Evolutionary conservation across 1,139 yeast species (phyloP), one percentile per base, ranked within the genome.

Genomic region (Pneumocystis sp.): DNA sequence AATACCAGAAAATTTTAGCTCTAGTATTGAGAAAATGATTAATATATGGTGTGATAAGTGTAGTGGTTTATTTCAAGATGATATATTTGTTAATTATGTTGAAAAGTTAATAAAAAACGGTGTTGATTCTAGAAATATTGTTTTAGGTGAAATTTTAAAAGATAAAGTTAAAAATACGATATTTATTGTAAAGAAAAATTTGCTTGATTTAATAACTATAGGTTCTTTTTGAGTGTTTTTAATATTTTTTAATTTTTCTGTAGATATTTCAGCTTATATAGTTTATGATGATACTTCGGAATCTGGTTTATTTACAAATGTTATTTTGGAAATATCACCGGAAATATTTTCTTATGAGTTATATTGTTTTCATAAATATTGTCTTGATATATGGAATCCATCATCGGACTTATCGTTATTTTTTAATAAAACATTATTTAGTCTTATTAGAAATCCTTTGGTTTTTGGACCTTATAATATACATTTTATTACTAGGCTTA

Each of bases 401-500:
- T 63, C 65, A 29, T 29, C 15, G 10, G 67, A 66, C 8, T 19
- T 42, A n/a, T 66, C 68, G 2, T 39, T 66, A 34, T 65, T 66
- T 61, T 66, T 63, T 37, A 60, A 50, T 21, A 56, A 57, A 15
- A 42, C 31, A 6, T 57, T 25, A 7, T 34, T 50, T 15, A 63
- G 62, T 31, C 50, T 65, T 79, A 67, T 81, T 82, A 1, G 74
- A 79, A 63, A 66, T 45, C 68, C 68, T 80, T 63, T 65, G 29
- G 25, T 89, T 15, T 90, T 89, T 77, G 86, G 86, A 72, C 83
- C 87, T 63, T 78, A 80, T 34, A 87, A 87, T 70, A 80, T 87
- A 57, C 97, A 91, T 73, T 89, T 87, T 73, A 76, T 91, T 68
- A 87, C 95, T 5, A 78, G 89, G 67, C 75, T 89, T 61, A 76